phyloP scores from a whole-genome alignment of 2,329 filamentous ascomycete genomes.

The Colletotrichum eremochloae region DNA sequence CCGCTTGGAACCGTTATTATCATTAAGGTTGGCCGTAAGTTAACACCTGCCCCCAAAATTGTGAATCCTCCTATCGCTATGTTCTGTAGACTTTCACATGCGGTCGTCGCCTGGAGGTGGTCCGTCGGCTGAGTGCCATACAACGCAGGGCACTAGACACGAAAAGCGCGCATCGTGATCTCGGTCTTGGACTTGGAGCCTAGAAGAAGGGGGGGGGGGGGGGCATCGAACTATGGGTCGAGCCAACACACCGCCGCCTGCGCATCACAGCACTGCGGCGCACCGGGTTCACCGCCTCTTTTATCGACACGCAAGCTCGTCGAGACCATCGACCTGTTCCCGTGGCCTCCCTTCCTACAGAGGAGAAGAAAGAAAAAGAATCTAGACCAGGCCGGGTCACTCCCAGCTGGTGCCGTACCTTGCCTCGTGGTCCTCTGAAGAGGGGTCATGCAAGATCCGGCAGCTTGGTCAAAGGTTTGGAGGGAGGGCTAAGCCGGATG shows the following conservation, averaged over 20 bases:
- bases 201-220: neutral
- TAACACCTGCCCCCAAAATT: neutral
- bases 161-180: neutral
- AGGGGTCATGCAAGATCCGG: slow-evolving; percentile 17
- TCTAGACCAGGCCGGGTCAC: neutral
- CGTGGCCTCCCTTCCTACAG: neutral
- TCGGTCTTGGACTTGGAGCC: neutral
- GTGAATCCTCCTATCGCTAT: too few relatives aligned
- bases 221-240: neutral
- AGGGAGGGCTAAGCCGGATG: neutral
- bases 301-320: neutral
- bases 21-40: neutral
- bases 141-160: neutral
- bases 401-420: neutral
- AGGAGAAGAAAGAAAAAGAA: neutral
- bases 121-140: neutral
- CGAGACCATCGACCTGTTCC: neutral
- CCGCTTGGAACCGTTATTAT: neutral
- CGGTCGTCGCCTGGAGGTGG: neutral
- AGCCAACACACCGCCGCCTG: neutral
- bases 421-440: neutral
- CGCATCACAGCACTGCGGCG: neutral
- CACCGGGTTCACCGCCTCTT: slow-evolving; percentile 12
- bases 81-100: neutral
- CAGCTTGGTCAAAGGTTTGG: slow-evolving; percentile 7